Conservation (phyloP, 2,329 filamentous ascomycete genomes). For the Nakataea oryzae region DNA sequence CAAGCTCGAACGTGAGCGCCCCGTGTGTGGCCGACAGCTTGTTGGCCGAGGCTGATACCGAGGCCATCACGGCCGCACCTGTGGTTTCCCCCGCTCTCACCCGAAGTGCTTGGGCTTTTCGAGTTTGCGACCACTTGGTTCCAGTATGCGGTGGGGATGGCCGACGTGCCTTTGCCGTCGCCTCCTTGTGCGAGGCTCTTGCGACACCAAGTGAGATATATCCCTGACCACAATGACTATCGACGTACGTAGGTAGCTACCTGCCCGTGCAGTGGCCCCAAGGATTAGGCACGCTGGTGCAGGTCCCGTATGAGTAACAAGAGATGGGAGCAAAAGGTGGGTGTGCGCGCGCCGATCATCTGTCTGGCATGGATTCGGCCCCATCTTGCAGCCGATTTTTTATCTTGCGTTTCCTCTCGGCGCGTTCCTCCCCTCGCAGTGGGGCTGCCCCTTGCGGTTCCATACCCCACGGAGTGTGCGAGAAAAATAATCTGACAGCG, state of each 20-base stretch:
- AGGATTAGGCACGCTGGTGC: not conserved
- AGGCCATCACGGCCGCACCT: constrained; percentile 12
- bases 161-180: not conserved
- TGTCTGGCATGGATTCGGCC: not conserved
- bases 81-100: not conserved
- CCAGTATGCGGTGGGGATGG: not conserved
- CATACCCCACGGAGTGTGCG: not conserved
- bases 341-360: not conserved
- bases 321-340: not conserved
- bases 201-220: not conserved
- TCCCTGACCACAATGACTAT: too few species aligned
- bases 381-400: not conserved
- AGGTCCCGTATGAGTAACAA: not conserved
- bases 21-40: constrained; percentile 15
- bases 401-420: not conserved
- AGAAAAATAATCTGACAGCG: not conserved
- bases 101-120: not conserved
- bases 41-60: constrained; percentile 4
- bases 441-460: not conserved
- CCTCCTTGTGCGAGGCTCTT: not conserved
- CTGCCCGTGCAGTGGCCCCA: not conserved
- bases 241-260: too few species aligned
- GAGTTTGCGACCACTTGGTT: not conserved
- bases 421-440: not conserved
- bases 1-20: constrained; percentile 18